Evolutionary conservation across 1,284 basidiomycete species (phyloP), one percentile per base, ranked within the genome.

Genomic region (Malassezia caprae): DNA sequence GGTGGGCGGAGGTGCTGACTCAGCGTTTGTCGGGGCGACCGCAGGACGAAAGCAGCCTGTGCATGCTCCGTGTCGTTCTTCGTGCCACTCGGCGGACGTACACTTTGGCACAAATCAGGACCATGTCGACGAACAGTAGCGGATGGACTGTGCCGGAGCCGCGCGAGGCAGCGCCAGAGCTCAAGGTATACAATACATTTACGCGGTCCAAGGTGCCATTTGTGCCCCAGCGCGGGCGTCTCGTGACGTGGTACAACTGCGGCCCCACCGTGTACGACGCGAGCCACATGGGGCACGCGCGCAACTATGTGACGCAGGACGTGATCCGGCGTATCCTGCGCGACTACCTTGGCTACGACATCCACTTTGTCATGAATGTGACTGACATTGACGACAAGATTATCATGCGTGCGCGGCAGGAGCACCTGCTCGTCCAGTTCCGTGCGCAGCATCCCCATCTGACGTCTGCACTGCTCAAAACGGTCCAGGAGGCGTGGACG

Each of bases 371-470:
- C 54, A 96, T 96, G 90, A 99, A 99, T 77, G 84, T 99, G 69
- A 99, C 94, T 4, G 94, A 99, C 76, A 94, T 99, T 62, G 94
- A 99, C 74, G 94, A 98, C 81, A 99, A 99, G 82, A 93, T 89
- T 61, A 65, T 80, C 66, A 42, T 52, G 53, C 61, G 62, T 30
- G 52, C 56, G 8, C 64, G 73, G 11, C 73, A 75, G 47, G 52
- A 61, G 8, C 58, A 69, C 72, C 82, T 96, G 12, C 77, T 94
- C 24, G 81, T 58, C 17, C 60, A 64, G 47, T 66, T 67, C 58
- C 56, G 61, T 24, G 49, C 61, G 17, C 62, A 64, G 47, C 54
- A 65, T 28, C 56, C 63, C 12, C 56, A 60, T 17, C 60, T 71
- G 28, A 62, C 63, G 26, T 47, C 55, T 24, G 56, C 61, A 0